A percentile compares a stretch with the other conserved stretches of the same genome.
phyloP scores from a whole-genome alignment of 2,329 filamentous ascomycete species.

The Boeremia exigua region DNA sequence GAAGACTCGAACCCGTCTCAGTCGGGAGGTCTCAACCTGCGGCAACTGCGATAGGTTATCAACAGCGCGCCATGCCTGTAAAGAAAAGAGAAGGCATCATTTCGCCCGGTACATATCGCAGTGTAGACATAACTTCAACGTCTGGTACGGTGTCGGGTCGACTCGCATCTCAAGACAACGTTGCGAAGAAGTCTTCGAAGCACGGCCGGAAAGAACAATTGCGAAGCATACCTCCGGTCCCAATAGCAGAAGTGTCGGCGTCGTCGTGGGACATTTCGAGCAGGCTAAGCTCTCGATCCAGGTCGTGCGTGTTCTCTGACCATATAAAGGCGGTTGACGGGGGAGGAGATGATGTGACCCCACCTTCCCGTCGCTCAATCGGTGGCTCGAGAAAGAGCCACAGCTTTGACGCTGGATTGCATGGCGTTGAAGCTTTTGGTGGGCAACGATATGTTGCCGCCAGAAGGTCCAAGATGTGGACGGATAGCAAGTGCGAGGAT shows the following conservation, averaged over 20 bases:
- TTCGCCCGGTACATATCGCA: neutral
- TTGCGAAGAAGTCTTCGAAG: neutral
- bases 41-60: neutral
- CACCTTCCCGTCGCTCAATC: neutral
- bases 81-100: neutral
- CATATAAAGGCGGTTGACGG: slow-evolving; percentile 3
- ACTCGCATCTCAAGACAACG: neutral
- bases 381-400: neutral
- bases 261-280: neutral
- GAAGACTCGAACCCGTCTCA: neutral
- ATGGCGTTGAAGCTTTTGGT: neutral
- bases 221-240: neutral
- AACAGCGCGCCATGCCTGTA: neutral
- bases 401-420: slow-evolving; percentile 2
- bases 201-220: neutral
- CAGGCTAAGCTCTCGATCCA: slow-evolving; percentile 1
- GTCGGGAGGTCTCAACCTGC: neutral
- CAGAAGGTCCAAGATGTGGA: neutral
- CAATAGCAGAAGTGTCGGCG: neutral
- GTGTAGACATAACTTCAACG: neutral
- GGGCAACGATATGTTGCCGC: neutral
- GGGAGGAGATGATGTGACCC: neutral
- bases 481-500: neutral
- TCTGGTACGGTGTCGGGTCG: neutral
- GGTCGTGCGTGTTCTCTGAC: neutral